Conservation (phyloP, 768 basidiomycete genomes). For the Trametes cingulata region DNA sequence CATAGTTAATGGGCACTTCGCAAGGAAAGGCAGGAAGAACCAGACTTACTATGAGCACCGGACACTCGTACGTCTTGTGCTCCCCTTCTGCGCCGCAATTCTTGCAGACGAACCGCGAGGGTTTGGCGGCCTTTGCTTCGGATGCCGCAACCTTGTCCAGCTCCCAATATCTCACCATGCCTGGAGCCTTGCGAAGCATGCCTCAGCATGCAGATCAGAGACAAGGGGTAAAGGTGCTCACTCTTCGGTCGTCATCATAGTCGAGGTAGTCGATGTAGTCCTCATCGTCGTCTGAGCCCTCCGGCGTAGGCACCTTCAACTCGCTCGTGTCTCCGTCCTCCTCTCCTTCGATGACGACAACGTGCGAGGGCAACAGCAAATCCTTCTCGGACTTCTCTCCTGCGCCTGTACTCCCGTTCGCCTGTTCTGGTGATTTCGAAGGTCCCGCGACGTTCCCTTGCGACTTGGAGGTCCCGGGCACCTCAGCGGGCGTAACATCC, state of each 20-base stretch:
- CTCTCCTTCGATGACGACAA: conserved; percentile 42
- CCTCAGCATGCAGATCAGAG: not conserved
- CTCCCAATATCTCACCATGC: conserved; percentile 66
- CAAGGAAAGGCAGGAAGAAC: not conserved
- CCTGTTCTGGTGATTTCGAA: not conserved
- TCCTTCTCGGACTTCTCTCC: conserved; percentile 12
- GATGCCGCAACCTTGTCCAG: conserved; percentile 39
- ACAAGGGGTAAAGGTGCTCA: conserved; percentile 29
- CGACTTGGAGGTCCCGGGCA: conserved; percentile 31
- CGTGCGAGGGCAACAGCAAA: conserved; percentile 70
- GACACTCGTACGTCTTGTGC: conserved; percentile 68
- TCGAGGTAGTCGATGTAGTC: conserved; percentile 80
- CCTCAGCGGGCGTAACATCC: conserved; percentile 45
- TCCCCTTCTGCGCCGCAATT: conserved; percentile 74
- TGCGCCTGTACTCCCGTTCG: not conserved
- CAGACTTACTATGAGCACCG: conserved; percentile 64
- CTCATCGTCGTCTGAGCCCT: conserved; percentile 50
- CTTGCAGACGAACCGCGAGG: conserved; percentile 61
- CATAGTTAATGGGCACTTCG: not conserved
- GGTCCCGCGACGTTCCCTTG: conserved; percentile 16
- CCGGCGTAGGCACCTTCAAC: conserved; percentile 44
- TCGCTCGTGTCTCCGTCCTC: conserved; percentile 38
- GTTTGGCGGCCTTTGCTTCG: conserved; percentile 35
- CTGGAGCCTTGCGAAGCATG: conserved; percentile 41
- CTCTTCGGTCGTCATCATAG: conserved; percentile 61